Base-by-base conservation (phyloP, 345 rosid genomes). In the Mallotus nudiflorus region DNA sequence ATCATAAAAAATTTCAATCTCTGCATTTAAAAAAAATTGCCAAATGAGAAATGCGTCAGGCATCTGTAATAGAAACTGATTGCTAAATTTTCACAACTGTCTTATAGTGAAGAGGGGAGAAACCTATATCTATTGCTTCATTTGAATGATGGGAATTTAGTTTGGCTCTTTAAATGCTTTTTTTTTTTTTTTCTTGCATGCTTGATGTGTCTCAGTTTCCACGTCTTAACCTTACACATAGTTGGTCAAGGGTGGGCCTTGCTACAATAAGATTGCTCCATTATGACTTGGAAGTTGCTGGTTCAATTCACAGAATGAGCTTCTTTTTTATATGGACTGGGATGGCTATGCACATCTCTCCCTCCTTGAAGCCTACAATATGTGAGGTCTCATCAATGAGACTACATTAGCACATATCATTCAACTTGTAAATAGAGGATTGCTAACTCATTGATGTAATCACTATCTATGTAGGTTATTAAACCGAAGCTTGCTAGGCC, bases 401-500 rank as follows among this genome's bases (percentile, higher is more conserved):
- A 42, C 25, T n/a, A n/a, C n/a, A n/a, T n/a, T n/a, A n/a, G n/a
- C n/a, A n/a, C n/a, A n/a, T n/a, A n/a, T n/a, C n/a, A 58, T 71
- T 52, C 33, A 35, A 48, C n/a, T 31, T 12, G 56, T 33, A 29
- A 52, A 44, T 39, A 40, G 46, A 39, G 3, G 42, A 27, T 29
- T 66, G 72, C 46, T n/a, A 64, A 54, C 53, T 69, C 44, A 68
- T 66, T 62, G 63, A 4, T 71, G 67, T 40, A 18, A 24, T 56
- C 59, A 6, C 70, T 80, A 40, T 53, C 22, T 25, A 56, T 76
- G 57, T 76, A 95, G 99, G 99, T 95, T 66, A 88, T 95, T 68
- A 95, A 95, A 82, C 99, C 99, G 24, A 95, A 89, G 82, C 99
- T 90, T 84, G 88, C 99, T 65, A 85, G 92, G 82, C 99, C 99